Percentiles rank a stretch among this genome's conserved stretches.
phyloP scores from a whole-genome alignment of 352 stramenopile species.

The Globisporangium canariense region DNA sequence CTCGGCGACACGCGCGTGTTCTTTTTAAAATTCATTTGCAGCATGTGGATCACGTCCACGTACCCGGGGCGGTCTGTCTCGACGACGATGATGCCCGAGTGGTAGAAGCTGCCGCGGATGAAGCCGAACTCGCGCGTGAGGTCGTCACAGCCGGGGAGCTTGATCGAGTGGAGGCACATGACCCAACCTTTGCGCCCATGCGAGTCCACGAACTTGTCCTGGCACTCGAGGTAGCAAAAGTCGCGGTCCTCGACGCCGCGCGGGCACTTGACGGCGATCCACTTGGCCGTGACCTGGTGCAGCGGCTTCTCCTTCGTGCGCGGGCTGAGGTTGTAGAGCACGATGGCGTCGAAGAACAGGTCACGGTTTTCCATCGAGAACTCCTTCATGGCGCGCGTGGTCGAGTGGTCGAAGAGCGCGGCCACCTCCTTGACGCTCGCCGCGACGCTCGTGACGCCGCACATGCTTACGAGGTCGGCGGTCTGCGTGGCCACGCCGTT shows the following conservation, averaged over 20 bases:
- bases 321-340: constrained; percentile 64
- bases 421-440: constrained; percentile 71
- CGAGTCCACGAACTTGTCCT: constrained; percentile 86
- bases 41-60: constrained; percentile 80
- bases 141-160: constrained; percentile 71
- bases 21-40: constrained; percentile 82
- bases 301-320: constrained; percentile 72
- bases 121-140: constrained; percentile 74
- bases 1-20: constrained; percentile 42
- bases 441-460: constrained; percentile 71
- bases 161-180: constrained; percentile 81
- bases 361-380: constrained; percentile 50
- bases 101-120: constrained; percentile 74
- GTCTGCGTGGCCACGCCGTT: constrained; percentile 29
- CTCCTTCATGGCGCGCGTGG: constrained; percentile 68
- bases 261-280: constrained; percentile 62
- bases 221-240: constrained; percentile 80
- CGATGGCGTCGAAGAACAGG: constrained; percentile 69
- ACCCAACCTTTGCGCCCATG: constrained; percentile 80
- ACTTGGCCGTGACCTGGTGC: constrained; percentile 85
- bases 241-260: constrained; percentile 61
- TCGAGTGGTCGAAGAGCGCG: constrained; percentile 62
- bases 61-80: constrained; percentile 67
- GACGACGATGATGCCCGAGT: constrained; percentile 82
- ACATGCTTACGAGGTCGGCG: constrained; percentile 52